Conservation (phyloP, 495 filamentous ascomycete genomes). For the Rhypophila decipiens region DNA sequence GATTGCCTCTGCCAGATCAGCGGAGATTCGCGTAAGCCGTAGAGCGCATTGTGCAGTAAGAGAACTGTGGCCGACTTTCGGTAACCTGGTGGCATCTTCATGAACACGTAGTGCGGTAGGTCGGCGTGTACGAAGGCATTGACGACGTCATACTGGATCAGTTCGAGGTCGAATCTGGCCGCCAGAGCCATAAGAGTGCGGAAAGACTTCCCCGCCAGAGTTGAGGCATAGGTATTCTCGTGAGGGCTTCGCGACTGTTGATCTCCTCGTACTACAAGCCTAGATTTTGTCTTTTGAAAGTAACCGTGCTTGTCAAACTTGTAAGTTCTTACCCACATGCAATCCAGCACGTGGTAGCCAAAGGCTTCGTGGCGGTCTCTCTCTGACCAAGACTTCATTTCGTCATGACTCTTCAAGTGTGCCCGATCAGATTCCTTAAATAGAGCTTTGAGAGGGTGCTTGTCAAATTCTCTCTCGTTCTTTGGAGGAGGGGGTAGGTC, state of each 20-base stretch:
- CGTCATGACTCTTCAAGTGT: slow-evolving; percentile 1
- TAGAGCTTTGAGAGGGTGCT: neutral
- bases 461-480: neutral
- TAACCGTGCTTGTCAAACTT: slow-evolving; percentile 7
- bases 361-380: neutral
- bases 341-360: slow-evolving; percentile 5
- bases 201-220: slow-evolving; percentile 6
- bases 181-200: slow-evolving; percentile 9
- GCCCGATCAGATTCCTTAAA: slow-evolving; percentile 6
- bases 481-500: slow-evolving; percentile 2
- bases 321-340: slow-evolving; percentile 14
- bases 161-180: slow-evolving; percentile 11
- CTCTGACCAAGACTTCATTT: slow-evolving; percentile 5
- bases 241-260: slow-evolving; percentile 6
- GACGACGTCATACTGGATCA: slow-evolving; percentile 11
- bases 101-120: slow-evolving; percentile 5
- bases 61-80: neutral
- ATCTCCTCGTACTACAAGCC: slow-evolving; percentile 14
- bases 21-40: slow-evolving; percentile 12
- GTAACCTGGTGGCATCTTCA: slow-evolving; percentile 11
- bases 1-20: slow-evolving; percentile 14
- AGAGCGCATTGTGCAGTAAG: slow-evolving; percentile 8
- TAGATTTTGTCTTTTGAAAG: slow-evolving; percentile 8
- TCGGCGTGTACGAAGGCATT: slow-evolving; percentile 12
- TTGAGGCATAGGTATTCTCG: slow-evolving; percentile 10